Conservation (phyloP, 2,329 filamentous ascomycete species). For the Penicillium sclerotigenum region DNA sequence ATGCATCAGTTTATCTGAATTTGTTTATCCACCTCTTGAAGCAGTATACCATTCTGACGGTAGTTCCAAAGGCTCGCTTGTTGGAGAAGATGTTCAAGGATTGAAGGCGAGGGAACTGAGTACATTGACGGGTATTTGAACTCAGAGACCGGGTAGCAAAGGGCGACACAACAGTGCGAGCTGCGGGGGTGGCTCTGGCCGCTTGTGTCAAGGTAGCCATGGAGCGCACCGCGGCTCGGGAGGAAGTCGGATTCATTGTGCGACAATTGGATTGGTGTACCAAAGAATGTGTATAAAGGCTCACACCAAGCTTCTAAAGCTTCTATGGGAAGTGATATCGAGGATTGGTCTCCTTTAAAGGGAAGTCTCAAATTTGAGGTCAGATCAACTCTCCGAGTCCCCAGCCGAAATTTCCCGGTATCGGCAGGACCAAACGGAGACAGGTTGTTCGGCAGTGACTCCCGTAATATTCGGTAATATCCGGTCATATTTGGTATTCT, state of each 20-base stretch:
- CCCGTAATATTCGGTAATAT: constrained; percentile 8
- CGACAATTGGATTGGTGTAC: constrained; percentile 26
- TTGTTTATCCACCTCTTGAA: neutral
- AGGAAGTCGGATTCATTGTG: constrained; percentile 31
- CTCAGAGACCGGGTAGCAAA: constrained; percentile 30
- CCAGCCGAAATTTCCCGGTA: constrained; percentile 30
- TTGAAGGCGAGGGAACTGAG: constrained; percentile 39
- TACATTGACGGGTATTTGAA: constrained; percentile 29
- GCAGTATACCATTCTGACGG: constrained; percentile 37
- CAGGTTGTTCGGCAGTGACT: neutral
- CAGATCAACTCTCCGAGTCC: constrained; percentile 13
- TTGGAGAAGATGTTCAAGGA: constrained; percentile 22
- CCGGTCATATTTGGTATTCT: constrained; percentile 5
- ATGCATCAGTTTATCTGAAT: constrained; percentile 2
- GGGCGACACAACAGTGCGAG: constrained; percentile 28
- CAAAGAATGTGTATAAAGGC: constrained; percentile 2
- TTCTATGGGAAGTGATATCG: constrained; percentile 1
- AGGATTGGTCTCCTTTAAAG: constrained; percentile 6
- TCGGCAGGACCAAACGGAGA: constrained; percentile 18
- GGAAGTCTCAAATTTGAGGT: constrained; percentile 13
- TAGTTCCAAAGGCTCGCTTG: constrained; percentile 39
- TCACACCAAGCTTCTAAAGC: constrained; percentile 2
- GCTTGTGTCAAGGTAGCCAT: constrained; percentile 39
- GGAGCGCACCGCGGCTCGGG: constrained; percentile 40
- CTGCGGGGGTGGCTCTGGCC: constrained; percentile 36